Evolutionary conservation across 345 rosid species (phyloP).

Genomic region (Kandelia obovata): DNA sequence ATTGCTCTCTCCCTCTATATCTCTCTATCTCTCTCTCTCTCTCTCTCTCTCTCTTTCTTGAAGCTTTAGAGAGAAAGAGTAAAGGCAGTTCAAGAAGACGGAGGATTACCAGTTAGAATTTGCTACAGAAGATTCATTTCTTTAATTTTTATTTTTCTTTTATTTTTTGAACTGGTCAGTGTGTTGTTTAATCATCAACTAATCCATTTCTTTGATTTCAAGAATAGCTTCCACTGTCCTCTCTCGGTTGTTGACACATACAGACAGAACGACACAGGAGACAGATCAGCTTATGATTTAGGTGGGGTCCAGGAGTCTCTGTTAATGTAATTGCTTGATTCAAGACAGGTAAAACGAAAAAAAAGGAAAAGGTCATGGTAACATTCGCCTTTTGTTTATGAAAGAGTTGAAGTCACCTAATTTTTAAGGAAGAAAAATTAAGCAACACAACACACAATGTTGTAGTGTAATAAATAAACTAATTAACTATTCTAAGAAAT

Average conservation of each 20-base stretch:
- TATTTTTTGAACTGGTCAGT: no score
- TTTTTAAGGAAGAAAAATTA: no score
- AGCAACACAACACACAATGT: no score
- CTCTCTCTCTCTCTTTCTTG: neutral
- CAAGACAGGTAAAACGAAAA: neutral
- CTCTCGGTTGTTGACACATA: neutral
- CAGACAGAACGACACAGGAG: neutral
- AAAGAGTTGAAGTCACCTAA: no score
- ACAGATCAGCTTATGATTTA: conserved; percentile 17
- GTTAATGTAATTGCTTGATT: neutral
- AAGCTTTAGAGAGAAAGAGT: neutral
- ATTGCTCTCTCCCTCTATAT: conserved; percentile 17
- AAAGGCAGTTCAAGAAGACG: neutral
- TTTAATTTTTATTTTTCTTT: no score
- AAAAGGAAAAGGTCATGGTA: no score
- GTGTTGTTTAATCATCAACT: no score
- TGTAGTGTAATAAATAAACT: no score
- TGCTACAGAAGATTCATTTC: neutral
- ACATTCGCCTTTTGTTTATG: no score
- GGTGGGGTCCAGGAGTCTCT: conserved; percentile 9
- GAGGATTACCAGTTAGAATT: neutral
- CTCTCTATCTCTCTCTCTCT: neutral
- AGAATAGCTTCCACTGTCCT: conserved; percentile 13
- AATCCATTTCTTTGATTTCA: conserved; percentile 32
- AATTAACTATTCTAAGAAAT: neutral